phyloP scores from a whole-genome alignment of 805 yeast genomes.

The Zygotorulaspora florentina region DNA sequence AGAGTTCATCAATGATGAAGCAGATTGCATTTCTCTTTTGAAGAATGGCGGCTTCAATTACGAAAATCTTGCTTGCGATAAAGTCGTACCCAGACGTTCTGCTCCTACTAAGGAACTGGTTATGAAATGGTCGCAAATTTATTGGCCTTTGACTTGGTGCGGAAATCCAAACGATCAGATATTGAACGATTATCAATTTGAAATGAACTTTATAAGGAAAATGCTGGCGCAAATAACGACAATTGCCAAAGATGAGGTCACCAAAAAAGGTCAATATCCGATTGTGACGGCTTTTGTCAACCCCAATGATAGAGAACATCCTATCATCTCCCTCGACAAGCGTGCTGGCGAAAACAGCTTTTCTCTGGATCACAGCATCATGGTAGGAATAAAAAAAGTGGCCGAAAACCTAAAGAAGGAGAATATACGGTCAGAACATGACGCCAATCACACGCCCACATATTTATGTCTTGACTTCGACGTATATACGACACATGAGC shows the following conservation, averaged over 20 bases:
- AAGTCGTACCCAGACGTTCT: conserved; percentile 52
- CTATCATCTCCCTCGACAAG: conserved; percentile 38
- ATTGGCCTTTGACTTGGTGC: conserved; percentile 93
- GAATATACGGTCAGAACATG: conserved; percentile 1
- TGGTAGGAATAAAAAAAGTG: conserved; percentile 62
- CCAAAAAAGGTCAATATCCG: conserved; percentile 35
- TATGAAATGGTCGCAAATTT: conserved; percentile 55
- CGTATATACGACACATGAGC: conserved; percentile 90
- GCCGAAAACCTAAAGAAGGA: conserved; percentile 49
- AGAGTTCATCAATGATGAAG: conserved; percentile 30
- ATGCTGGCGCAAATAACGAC: conserved; percentile 32
- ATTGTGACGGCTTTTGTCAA: conserved; percentile 62
- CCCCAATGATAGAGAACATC: conserved; percentile 41
- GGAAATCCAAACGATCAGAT: conserved; percentile 81
- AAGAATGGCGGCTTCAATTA: conserved; percentile 16
- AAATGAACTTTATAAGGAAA: conserved; percentile 41
- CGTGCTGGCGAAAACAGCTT: conserved; percentile 35
- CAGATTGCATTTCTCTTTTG: conserved; percentile 24
- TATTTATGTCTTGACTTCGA: conserved; percentile 75
- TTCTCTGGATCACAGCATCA: conserved; percentile 69
- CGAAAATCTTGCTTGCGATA: conserved; percentile 15
- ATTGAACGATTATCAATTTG: conserved; percentile 50
- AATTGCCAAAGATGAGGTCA: conserved; percentile 20
- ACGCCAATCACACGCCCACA: conserved; percentile 14
- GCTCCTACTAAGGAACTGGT: conserved; percentile 71